phyloP scores from a whole-genome alignment of 129 eudicot genomes.

The Flaveria brownii region DNA sequence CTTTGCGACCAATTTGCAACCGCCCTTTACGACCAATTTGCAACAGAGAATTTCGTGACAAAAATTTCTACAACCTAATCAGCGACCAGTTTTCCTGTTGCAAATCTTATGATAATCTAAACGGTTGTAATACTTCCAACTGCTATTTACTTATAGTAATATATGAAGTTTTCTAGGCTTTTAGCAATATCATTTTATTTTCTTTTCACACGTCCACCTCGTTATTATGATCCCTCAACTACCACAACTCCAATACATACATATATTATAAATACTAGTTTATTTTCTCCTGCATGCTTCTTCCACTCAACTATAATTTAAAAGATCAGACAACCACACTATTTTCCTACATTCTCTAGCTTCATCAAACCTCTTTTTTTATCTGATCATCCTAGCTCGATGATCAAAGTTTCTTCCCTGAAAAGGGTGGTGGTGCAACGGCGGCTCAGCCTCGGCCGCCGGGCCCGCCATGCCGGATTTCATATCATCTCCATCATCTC shows the following conservation, averaged over 20 bases:
- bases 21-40: too few species aligned
- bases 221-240: neutral
- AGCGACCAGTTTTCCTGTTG: too few species aligned
- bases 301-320: conserved; percentile 20
- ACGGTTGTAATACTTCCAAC: too few species aligned
- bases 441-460: conserved; percentile 7
- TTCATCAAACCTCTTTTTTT: neutral
- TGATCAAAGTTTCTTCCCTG: conserved; percentile 19
- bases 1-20: too few species aligned
- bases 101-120: too few species aligned
- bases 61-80: too few species aligned
- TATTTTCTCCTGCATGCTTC: conserved; percentile 16
- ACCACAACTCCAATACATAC: neutral
- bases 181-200: too few species aligned
- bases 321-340: neutral
- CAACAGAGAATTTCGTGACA: too few species aligned
- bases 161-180: too few species aligned
- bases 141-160: too few species aligned
- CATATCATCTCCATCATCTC: neutral
- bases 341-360: conserved; percentile 3
- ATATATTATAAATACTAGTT: neutral
- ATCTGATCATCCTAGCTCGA: neutral
- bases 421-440: neutral
- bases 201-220: neutral
- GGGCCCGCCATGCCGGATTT: neutral